A percentile compares a stretch with the other conserved stretches of the same genome.
Evolutionary conservation across 2,329 filamentous ascomycete species (phyloP).

Genomic region (Monosporascus sp.): DNA sequence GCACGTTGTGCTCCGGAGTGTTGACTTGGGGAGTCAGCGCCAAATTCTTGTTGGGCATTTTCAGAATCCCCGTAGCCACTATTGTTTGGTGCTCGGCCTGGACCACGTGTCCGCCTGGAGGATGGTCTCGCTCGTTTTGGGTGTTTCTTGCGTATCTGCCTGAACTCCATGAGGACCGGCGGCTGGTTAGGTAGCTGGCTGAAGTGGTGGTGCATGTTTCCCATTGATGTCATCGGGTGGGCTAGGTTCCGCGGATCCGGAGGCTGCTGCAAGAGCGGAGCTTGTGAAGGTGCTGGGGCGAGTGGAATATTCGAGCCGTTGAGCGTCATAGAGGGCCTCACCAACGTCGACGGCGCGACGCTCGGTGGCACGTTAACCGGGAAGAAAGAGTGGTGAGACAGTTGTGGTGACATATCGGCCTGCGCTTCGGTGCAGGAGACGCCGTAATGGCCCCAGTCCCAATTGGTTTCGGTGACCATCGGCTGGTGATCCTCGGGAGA

Average conservation of each 20-base stretch:
- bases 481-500: conserved; percentile 23
- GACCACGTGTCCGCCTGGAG: conserved; percentile 13
- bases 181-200: conserved; percentile 8
- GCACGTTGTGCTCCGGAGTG: conserved; percentile 5
- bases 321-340: conserved; percentile 10
- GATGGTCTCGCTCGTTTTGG: conserved; percentile 14
- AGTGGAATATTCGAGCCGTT: conserved; percentile 15
- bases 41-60: conserved; percentile 8
- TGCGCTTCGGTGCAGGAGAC: conserved; percentile 27
- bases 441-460: conserved; percentile 32
- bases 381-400: conserved; percentile 21
- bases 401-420: conserved; percentile 24
- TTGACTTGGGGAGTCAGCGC: neutral
- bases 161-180: conserved; percentile 11
- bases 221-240: conserved; percentile 12
- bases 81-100: conserved; percentile 7
- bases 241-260: conserved; percentile 14
- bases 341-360: conserved; percentile 19
- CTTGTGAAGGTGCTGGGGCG: conserved; percentile 14
- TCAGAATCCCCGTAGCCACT: conserved; percentile 2
- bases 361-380: conserved; percentile 3
- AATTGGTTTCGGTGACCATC: conserved; percentile 27
- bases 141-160: conserved; percentile 7
- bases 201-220: conserved; percentile 13
- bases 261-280: conserved; percentile 16